A percentile compares a stretch with the other conserved stretches of the same genome.
phyloP scores from a whole-genome alignment of 441 rosid species.

The Pelargonium cotyledonis region DNA sequence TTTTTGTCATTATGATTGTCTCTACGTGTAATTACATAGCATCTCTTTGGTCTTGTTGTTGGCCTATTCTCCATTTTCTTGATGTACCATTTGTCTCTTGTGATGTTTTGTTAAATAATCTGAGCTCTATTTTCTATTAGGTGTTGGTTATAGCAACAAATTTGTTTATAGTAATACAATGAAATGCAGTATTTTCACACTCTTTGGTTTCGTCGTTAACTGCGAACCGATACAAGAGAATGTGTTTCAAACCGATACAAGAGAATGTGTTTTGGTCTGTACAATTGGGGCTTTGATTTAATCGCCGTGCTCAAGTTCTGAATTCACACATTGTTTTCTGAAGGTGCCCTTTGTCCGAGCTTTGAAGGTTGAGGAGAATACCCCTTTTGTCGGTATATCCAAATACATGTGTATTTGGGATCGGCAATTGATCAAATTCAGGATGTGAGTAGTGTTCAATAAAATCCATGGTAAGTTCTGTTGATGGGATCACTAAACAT shows the following conservation, averaged over 20 bases:
- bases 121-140: not conserved
- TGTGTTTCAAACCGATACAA: no score
- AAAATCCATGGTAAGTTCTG: constrained; percentile 37
- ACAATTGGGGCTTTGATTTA: constrained; percentile 20
- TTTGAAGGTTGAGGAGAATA: constrained; percentile 5
- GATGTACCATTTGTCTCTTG: constrained; percentile 3
- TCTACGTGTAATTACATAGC: not conserved
- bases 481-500: constrained; percentile 50
- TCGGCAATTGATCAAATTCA: constrained; percentile 12
- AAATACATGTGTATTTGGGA: constrained; percentile 6
- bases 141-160: not conserved
- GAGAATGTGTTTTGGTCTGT: not conserved
- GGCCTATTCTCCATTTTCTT: not conserved
- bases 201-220: constrained; percentile 20
- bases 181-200: constrained; percentile 2
- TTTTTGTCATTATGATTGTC: not conserved
- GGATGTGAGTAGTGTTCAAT: constrained; percentile 13
- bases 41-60: not conserved
- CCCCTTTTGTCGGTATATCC: constrained; percentile 13
- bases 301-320: constrained; percentile 21
- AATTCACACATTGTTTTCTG: constrained; percentile 1
- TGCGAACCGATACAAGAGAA: no score
- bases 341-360: constrained; percentile 6
- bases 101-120: not conserved
- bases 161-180: not conserved